Conservation (phyloP, 495 filamentous ascomycete species). For the Hypoxylon subgilvum region DNA sequence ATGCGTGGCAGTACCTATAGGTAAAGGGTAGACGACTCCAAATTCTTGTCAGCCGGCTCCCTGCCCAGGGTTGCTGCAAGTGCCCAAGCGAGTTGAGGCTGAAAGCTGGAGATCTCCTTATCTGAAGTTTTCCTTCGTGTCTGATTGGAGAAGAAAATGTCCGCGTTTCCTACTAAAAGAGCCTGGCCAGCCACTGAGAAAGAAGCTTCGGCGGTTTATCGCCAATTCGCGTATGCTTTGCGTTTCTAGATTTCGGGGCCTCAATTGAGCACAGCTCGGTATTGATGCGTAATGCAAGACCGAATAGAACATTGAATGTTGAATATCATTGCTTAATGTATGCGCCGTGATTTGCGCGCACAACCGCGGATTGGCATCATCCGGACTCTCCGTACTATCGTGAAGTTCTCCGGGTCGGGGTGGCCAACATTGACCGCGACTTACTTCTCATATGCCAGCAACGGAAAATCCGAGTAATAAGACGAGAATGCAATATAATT, state of each 20-base stretch:
- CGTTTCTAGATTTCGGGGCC: neutral
- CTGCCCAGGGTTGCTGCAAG: slow-evolving; percentile 10
- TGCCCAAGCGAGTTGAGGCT: slow-evolving; percentile 31
- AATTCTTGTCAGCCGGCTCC: neutral
- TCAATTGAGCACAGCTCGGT: neutral
- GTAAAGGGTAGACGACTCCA: neutral
- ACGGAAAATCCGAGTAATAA: neutral
- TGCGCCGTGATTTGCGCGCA: slow-evolving; percentile 16
- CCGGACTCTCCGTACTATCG: slow-evolving; percentile 27
- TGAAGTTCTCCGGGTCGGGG: slow-evolving; percentile 12
- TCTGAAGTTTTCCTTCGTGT: slow-evolving; percentile 7
- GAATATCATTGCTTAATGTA: slow-evolving; percentile 19
- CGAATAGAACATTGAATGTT: slow-evolving; percentile 15
- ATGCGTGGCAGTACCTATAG: slow-evolving; percentile 3
- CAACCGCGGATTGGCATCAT: slow-evolving; percentile 38
- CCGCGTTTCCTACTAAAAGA: neutral
- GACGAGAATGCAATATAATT: neutral
- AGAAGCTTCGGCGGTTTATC: neutral
- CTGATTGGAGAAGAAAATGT: slow-evolving; percentile 29
- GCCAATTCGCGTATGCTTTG: neutral
- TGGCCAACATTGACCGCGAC: slow-evolving; percentile 1
- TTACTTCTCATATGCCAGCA: neutral
- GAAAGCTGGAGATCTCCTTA: slow-evolving; percentile 28
- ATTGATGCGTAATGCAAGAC: neutral
- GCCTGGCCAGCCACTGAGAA: neutral